Conservation (phyloP, 1,284 basidiomycete species). For the Paramarasmius palmivorus region DNA sequence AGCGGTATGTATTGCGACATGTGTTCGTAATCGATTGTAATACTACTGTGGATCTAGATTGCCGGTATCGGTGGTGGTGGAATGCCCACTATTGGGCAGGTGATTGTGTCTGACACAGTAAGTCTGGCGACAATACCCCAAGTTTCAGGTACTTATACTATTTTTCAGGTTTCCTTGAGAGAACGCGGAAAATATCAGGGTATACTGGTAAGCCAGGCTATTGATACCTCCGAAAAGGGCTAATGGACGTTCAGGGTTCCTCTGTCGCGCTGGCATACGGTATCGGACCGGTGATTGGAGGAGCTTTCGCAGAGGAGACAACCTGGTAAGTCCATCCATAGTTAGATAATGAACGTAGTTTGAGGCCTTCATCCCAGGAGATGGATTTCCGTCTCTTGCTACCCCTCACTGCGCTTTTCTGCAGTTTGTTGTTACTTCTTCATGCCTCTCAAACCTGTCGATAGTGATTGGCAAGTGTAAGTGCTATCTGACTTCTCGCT, state of each 20-base stretch:
- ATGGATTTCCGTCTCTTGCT: slow-evolving; percentile 21
- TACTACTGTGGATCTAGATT: not conserved
- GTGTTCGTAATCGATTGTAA: not conserved
- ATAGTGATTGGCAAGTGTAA: slow-evolving; percentile 19
- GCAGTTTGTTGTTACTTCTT: slow-evolving; percentile 19
- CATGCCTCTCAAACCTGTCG: slow-evolving; percentile 21
- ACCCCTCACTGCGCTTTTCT: slow-evolving; percentile 16
- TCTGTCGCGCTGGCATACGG: slow-evolving; percentile 22
- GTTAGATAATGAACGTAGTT: not conserved
- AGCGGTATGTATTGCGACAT: not conserved
- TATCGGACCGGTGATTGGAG: slow-evolving; percentile 22
- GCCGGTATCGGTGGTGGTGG: slow-evolving; percentile 4
- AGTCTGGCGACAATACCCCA: not conserved
- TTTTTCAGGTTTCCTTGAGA: slow-evolving; percentile 21
- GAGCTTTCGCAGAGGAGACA: slow-evolving; percentile 18
- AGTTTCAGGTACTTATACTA: not conserved
- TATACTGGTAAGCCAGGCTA: slow-evolving; percentile 2
- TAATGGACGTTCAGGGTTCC: slow-evolving; percentile 11
- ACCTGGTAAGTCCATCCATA: slow-evolving; percentile 18
- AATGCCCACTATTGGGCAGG: slow-evolving; percentile 22
- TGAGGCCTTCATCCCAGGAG: slow-evolving; percentile 12
- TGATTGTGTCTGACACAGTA: slow-evolving; percentile 1
- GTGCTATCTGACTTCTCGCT: not conserved
- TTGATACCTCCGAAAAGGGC: not conserved
- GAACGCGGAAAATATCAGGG: slow-evolving; percentile 16